Conservation (phyloP, 768 basidiomycete genomes). For the Boletus speciosus region DNA sequence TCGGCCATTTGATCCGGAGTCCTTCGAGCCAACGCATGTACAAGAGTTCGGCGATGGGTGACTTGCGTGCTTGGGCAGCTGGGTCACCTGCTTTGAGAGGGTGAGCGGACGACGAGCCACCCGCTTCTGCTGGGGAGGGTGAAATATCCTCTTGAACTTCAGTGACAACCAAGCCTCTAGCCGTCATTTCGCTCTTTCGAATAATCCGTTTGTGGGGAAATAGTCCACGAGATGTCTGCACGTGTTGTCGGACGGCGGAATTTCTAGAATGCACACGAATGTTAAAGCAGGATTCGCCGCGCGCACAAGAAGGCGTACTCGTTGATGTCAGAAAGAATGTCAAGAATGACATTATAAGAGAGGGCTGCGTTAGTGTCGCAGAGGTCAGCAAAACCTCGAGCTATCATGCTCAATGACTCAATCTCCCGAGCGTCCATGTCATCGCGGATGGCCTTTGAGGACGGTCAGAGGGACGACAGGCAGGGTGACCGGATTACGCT, state of each 20-base stretch:
- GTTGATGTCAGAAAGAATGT: constrained; percentile 86
- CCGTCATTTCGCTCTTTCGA: constrained; percentile 82
- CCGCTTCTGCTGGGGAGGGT: constrained; percentile 41
- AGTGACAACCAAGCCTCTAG: constrained; percentile 77
- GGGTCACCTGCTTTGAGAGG: constrained; percentile 38
- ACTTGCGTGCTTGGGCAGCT: constrained; percentile 52
- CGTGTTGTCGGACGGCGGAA: constrained; percentile 70
- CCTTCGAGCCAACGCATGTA: constrained; percentile 98
- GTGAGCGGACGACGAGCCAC: constrained; percentile 28
- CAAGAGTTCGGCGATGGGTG: constrained; percentile 92
- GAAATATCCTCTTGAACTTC: constrained; percentile 74
- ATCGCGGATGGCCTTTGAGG: constrained; percentile 60
- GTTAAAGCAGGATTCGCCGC: constrained; percentile 2
- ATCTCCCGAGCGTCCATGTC: constrained; percentile 89
- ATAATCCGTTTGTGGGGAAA: constrained; percentile 78
- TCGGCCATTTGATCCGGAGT: constrained; percentile 87
- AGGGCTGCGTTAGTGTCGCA: constrained; percentile 79
- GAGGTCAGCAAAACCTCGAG: constrained; percentile 85
- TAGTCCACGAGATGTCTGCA: constrained; percentile 75
- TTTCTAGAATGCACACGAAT: constrained; percentile 49
- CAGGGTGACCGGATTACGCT: constrained; percentile 20
- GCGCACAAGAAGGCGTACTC: constrained; percentile 54
- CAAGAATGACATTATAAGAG: constrained; percentile 84
- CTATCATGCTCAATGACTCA: constrained; percentile 85
- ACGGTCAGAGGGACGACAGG: background rate